These are phyloP conservation scores for Atractiella rhizophila DNA, from an alignment of 768 basidiomycete genomes.

Conservation along the genomic window DNA sequence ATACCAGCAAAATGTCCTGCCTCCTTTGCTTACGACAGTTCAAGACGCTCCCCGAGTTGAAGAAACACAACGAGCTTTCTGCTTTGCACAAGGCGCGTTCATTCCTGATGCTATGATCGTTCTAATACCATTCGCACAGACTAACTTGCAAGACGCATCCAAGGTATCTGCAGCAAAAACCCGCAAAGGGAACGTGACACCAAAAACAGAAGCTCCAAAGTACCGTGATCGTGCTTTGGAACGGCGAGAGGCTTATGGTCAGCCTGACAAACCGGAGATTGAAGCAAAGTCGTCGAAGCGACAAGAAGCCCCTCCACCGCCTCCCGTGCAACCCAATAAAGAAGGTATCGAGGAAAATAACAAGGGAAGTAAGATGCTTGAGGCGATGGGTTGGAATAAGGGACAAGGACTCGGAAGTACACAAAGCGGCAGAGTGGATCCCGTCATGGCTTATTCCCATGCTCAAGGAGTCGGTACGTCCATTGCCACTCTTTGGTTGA, in stretches of 20 bases:
- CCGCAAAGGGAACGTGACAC: conserved; percentile 31
- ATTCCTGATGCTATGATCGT: conserved; percentile 11
- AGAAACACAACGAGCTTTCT: conserved; percentile 75
- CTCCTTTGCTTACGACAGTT: conserved; percentile 80
- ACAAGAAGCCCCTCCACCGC: conserved; percentile 33
- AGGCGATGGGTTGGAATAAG: conserved; percentile 96
- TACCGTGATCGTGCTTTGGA: conserved; percentile 91
- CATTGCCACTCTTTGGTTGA: too few species aligned
- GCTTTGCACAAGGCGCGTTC: conserved; percentile 69
- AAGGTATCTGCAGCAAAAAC: conserved; percentile 29
- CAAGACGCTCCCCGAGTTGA: conserved; percentile 60
- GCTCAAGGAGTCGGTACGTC: too few species aligned
- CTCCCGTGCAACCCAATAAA: conserved; percentile 38
- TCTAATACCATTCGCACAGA: conserved; percentile 29
- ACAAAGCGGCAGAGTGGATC: conserved; percentile 65
- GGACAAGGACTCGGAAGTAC: conserved; percentile 60
- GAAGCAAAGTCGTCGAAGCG: conserved; percentile 28
- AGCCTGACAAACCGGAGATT: conserved; percentile 56
- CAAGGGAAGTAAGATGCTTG: conserved; percentile 70
- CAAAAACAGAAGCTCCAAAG: conserved; percentile 31
- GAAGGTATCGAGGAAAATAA: conserved; percentile 61
- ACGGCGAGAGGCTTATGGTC: conserved; percentile 67
- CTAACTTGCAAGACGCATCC: conserved; percentile 40
- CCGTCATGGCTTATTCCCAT: conserved; percentile 62
- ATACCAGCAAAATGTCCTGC: conserved; percentile 47